A percentile compares a stretch with the other conserved stretches of the same genome.
Evolutionary conservation across 139 green algal species (phyloP).

Genomic region (Picochlorum sp.): DNA sequence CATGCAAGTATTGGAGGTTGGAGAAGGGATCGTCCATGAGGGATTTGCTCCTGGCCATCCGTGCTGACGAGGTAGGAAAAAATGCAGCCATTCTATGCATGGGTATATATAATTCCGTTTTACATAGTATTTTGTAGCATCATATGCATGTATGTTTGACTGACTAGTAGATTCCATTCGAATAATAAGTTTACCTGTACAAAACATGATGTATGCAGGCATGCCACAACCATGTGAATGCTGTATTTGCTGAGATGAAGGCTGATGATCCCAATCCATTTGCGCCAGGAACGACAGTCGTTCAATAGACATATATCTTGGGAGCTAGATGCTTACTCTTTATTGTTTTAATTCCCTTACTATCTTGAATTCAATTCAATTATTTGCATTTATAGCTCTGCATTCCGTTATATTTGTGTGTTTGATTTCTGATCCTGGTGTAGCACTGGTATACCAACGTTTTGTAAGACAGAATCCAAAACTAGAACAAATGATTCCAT

Average conservation of each 20-base stretch:
- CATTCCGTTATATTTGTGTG: too few species aligned
- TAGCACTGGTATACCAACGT: too few species aligned
- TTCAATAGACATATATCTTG: not conserved
- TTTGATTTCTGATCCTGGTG: too few species aligned
- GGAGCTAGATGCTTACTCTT: too few species aligned
- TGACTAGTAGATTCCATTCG: slow-evolving; percentile 6
- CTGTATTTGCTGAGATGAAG: slow-evolving; percentile 52
- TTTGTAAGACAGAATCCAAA: slow-evolving; percentile 5
- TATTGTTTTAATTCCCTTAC: too few species aligned
- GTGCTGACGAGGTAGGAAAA: slow-evolving; percentile 88
- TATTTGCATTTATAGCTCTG: too few species aligned
- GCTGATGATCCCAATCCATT: slow-evolving; percentile 56
- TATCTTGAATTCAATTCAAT: not conserved
- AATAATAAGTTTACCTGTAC: too few species aligned
- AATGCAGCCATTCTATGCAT: not conserved
- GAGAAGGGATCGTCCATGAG: slow-evolving; percentile 37
- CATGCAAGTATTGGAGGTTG: slow-evolving; percentile 50
- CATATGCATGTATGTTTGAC: not conserved
- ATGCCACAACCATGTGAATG: slow-evolving; percentile 83
- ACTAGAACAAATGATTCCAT: slow-evolving; percentile 15
- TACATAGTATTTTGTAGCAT: not conserved
- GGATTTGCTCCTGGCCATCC: slow-evolving; percentile 75
- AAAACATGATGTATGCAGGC: too few species aligned
- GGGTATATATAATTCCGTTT: not conserved
- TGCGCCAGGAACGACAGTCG: not conserved